phyloP scores from a whole-genome alignment of 345 rosid genomes.

The Syzygium oleosum region DNA sequence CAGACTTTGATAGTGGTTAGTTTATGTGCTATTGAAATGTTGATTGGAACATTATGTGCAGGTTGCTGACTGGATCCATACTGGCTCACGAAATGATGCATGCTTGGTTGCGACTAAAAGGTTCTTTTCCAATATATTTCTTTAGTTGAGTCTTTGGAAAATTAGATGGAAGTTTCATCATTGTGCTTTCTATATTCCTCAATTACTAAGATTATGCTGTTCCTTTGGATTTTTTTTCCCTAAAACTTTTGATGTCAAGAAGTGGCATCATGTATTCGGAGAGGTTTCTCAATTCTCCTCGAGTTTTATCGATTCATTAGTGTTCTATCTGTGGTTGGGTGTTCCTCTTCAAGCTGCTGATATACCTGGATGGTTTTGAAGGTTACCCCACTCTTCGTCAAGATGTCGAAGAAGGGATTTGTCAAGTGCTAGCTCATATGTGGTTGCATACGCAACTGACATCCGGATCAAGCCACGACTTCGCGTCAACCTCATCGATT shows the following conservation, averaged over 20 bases:
- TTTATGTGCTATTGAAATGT: neutral
- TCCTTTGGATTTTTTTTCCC: neutral
- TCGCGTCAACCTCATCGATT: slow-evolving; percentile 34
- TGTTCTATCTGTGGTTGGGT: neutral
- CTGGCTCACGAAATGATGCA: slow-evolving; percentile 99
- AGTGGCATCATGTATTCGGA: neutral
- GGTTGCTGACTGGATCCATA: slow-evolving; percentile 87
- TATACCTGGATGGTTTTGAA: slow-evolving; percentile 4
- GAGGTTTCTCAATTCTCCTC: neutral
- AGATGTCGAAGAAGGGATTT: slow-evolving; percentile 94
- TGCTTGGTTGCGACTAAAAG: slow-evolving; percentile 95
- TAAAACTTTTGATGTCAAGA: neutral
- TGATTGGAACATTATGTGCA: slow-evolving; percentile 9
- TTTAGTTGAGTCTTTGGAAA: neutral
- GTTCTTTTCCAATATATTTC: slow-evolving; percentile 14
- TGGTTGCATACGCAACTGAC: slow-evolving; percentile 66
- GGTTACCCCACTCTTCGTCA: slow-evolving; percentile 74
- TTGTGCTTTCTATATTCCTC: neutral
- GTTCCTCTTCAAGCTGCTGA: neutral
- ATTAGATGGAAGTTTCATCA: neutral
- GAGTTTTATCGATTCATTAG: neutral
- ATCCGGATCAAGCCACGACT: slow-evolving; percentile 26
- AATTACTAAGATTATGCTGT: neutral
- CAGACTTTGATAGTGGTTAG: neutral
- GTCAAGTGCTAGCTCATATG: slow-evolving; percentile 91